Base-by-base conservation (phyloP, 1,284 basidiomycete genomes). In the Lignosus rhinocerotis region DNA sequence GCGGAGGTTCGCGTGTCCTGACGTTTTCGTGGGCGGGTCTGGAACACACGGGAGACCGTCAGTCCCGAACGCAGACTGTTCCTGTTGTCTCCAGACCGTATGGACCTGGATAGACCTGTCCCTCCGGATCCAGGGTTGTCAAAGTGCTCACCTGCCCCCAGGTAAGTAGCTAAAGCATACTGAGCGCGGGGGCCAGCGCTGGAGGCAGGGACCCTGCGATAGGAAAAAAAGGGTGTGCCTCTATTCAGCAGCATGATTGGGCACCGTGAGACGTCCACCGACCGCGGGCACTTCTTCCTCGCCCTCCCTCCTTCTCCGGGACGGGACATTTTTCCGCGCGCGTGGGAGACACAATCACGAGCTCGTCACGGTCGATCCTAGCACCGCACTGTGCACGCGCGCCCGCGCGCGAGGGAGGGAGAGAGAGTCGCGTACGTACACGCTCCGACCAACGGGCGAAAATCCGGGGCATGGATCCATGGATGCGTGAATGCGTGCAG, bases 371-470 rank as follows among this genome's bases (percentile, higher is more conserved):
- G 25, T 25, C 25, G 25, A 25, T 25, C 25, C 25, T n/a, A 25
- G 25, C 4, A 25, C 25, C 25, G 25, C 25, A 2, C 25, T 25
- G 25, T 25, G 25, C 25, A 25, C 25, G 4, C 25, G 25, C 25
- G 25, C 25, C n/a, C n/a, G 25, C 25, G 25, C 25, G 25, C 25
- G 25, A 25, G 25, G 4, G 25, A 25, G 25, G 4, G 25, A 25
- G 10, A 38, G 11, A 38, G 2, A 43, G 41, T n/a, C n/a, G 17
- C 10, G 17, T 10, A 17, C 41, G 17, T 39, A 6, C 32, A 17
- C 8, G 19, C 34, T 21, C 36, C 48, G 36, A 25, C 36, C 38
- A 44, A 44, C 30, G 47, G 53, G 54, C 47, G 54, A 55, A 55
- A 55, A 50, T 44, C 54, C 41, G 54, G 54, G 47, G 47, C 21